A percentile compares a stretch with the other conserved stretches of the same genome.
Evolutionary conservation across 2,329 filamentous ascomycete species (phyloP).

Genomic region (Penicillium sp.): DNA sequence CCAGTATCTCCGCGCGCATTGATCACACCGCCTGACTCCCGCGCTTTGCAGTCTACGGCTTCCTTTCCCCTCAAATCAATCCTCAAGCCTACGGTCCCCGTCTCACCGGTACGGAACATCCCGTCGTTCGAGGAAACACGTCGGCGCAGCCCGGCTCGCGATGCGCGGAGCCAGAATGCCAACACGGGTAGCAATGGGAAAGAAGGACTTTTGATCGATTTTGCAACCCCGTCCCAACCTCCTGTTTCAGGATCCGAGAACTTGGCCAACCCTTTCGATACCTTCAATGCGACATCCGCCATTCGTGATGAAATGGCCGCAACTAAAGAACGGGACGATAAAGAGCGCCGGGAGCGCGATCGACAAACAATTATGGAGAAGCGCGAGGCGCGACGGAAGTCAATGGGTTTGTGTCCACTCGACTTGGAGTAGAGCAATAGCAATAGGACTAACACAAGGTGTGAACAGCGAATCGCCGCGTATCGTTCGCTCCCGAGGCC

Average conservation of each 20-base stretch:
- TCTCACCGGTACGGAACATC: slow-evolving; percentile 65
- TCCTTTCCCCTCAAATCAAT: slow-evolving; percentile 62
- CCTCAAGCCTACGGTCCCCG: slow-evolving; percentile 71
- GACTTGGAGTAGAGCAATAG: background rate
- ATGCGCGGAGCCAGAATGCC: slow-evolving; percentile 18
- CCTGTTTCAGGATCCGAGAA: slow-evolving; percentile 39
- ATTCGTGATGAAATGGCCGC: slow-evolving; percentile 58
- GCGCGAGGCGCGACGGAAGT: slow-evolving; percentile 86
- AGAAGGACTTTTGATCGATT: slow-evolving; percentile 43
- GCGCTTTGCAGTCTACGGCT: slow-evolving; percentile 38
- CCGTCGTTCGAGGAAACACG: slow-evolving; percentile 57
- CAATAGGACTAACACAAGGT: slow-evolving; percentile 18
- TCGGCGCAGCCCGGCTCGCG: slow-evolving; percentile 41
- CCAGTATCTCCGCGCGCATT: background rate
- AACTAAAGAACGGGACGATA: slow-evolving; percentile 67
- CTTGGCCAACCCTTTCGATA: slow-evolving; percentile 49
- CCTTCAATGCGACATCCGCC: slow-evolving; percentile 40
- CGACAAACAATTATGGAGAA: slow-evolving; percentile 64
- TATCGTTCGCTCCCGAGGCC: slow-evolving; percentile 95
- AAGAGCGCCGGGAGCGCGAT: slow-evolving; percentile 58
- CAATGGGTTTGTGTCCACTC: slow-evolving; percentile 57
- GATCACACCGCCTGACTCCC: slow-evolving; percentile 5
- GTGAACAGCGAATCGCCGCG: slow-evolving; percentile 70
- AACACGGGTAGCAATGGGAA: slow-evolving; percentile 16
- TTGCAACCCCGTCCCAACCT: slow-evolving; percentile 40